These are phyloP conservation scores for Beta lomatogona DNA, from an alignment of 179 eudicot species.

Conservation along the genomic window DNA sequence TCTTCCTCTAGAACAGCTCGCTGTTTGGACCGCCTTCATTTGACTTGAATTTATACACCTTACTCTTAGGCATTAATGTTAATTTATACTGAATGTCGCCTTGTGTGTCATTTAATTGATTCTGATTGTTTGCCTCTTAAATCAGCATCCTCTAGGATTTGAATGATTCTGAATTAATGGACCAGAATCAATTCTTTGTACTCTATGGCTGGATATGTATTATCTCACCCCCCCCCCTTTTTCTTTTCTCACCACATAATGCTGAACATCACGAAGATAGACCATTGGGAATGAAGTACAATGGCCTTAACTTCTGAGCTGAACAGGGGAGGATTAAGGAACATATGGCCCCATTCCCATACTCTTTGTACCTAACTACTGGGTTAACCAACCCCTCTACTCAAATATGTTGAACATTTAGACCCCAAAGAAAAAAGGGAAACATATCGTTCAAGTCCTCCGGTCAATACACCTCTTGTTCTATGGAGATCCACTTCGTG, in stretches of 20 bases:
- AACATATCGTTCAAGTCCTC: too few species aligned
- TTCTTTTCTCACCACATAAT: background rate
- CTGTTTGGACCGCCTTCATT: background rate
- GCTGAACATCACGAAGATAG: background rate
- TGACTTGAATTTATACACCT: conserved; percentile 7
- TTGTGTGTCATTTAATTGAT: background rate
- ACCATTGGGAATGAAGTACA: background rate
- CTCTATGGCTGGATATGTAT: conserved; percentile 1
- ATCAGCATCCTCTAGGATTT: conserved; percentile 21
- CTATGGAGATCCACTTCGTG: too few species aligned
- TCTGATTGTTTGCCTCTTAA: conserved; percentile 21
- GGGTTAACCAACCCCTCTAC: background rate
- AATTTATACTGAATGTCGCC: conserved; percentile 6
- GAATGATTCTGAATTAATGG: conserved; percentile 17
- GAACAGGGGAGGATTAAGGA: background rate
- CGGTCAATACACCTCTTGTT: too few species aligned
- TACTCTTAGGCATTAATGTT: background rate
- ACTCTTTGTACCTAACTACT: background rate
- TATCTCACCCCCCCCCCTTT: background rate
- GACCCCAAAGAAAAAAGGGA: too few species aligned
- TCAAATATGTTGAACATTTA: background rate
- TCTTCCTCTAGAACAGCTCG: conserved; percentile 5
- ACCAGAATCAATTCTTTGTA: conserved; percentile 15
- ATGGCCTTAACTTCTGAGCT: background rate
- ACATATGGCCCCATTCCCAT: background rate